phyloP scores from a whole-genome alignment of 257 asterid genomes.

The Mitragyna speciosa region DNA sequence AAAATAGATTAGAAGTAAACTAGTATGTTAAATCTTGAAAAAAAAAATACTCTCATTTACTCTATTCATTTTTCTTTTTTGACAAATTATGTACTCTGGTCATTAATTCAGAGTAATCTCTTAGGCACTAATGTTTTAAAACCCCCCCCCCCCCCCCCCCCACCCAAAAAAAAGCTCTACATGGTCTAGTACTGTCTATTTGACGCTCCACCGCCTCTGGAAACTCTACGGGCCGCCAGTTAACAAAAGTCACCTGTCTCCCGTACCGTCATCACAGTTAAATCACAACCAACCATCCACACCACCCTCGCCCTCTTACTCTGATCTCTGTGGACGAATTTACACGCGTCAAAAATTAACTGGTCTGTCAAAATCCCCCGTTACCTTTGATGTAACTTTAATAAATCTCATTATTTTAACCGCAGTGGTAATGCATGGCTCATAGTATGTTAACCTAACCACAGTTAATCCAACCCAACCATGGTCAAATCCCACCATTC shows the following conservation, averaged over 20 bases:
- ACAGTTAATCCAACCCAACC: conserved; percentile 33
- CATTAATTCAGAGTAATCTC: background rate
- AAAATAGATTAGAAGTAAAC: too few relatives aligned
- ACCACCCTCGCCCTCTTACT: background rate
- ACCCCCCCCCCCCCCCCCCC: too few relatives aligned
- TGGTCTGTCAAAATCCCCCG: background rate
- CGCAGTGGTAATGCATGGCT: conserved; percentile 11
- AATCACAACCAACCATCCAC: conserved; percentile 18
- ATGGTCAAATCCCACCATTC: conserved; percentile 45
- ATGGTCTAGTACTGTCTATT: background rate
- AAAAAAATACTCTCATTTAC: too few relatives aligned
- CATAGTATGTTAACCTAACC: conserved; percentile 30
- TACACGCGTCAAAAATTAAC: conserved; percentile 29
- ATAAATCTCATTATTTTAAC: conserved; percentile 31
- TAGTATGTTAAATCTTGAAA: too few relatives aligned
- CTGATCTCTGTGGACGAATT: too few relatives aligned
- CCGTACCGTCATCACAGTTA: conserved; percentile 12
- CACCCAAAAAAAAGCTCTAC: too few relatives aligned
- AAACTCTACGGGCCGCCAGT: conserved; percentile 38
- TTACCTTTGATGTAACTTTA: background rate
- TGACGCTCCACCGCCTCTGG: conserved; percentile 48
- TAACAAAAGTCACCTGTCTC: conserved; percentile 17
- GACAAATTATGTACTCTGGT: too few relatives aligned
- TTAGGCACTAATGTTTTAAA: background rate
- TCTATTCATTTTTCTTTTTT: too few relatives aligned